A percentile compares a stretch with the other conserved stretches of the same genome.
These are phyloP conservation scores for Wickerhamiella dianesei DNA, from an alignment of 805 yeast species.

Conservation along the genomic window DNA sequence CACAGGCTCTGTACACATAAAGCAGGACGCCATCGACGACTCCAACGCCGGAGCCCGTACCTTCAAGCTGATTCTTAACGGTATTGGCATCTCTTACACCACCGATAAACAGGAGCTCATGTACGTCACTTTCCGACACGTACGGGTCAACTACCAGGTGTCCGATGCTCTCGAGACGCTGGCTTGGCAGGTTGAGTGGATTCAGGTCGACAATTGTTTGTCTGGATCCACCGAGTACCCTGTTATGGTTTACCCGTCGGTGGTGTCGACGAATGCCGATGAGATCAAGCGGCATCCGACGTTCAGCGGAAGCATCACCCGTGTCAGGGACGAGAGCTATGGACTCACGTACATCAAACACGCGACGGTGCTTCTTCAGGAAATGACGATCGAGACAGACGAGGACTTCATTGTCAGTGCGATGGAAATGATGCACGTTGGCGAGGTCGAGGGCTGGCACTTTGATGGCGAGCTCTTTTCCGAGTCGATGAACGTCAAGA, in stretches of 20 bases:
- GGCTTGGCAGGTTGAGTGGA: conserved; percentile 77
- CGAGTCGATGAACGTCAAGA: conserved; percentile 35
- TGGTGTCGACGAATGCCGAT: conserved; percentile 66
- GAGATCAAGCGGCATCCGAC: conserved; percentile 87
- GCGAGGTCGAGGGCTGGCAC: conserved; percentile 25
- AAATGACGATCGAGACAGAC: conserved; percentile 81
- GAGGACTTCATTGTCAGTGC: conserved; percentile 71
- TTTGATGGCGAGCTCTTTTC: conserved; percentile 13
- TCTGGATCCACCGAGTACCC: conserved; percentile 74
- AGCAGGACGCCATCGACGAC: conserved; percentile 15
- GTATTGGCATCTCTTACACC: conserved; percentile 76
- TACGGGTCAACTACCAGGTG: conserved; percentile 68
- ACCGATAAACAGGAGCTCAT: conserved; percentile 67
- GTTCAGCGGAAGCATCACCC: conserved; percentile 69
- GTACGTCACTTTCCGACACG: conserved; percentile 68
- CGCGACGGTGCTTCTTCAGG: conserved; percentile 81
- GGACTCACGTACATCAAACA: conserved; percentile 85
- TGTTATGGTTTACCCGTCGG: conserved; percentile 77
- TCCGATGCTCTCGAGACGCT: conserved; percentile 73
- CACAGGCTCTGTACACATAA: conserved; percentile 3
- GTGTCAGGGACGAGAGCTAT: conserved; percentile 76
- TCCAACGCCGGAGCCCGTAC: conserved; percentile 6
- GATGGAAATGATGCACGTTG: neutral
- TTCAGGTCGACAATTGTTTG: conserved; percentile 85
- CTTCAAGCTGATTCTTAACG: conserved; percentile 51